Evolutionary conservation across 306 rosid genomes (phyloP).

Genomic region (Sicyos baderoa): DNA sequence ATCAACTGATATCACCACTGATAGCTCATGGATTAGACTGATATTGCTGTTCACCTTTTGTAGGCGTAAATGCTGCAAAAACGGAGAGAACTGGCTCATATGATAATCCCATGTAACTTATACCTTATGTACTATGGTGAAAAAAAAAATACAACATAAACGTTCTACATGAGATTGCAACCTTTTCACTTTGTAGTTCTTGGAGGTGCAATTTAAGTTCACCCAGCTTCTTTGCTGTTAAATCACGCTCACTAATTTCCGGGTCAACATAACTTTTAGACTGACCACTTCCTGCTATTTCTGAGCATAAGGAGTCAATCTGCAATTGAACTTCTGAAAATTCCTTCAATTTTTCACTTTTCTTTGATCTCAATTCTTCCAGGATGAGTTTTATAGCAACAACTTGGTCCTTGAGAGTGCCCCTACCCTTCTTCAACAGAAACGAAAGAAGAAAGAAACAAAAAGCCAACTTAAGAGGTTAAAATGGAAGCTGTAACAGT

Average conservation of each 20-base stretch:
- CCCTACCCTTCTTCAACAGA: constrained; percentile 51
- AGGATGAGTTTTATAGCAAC: constrained; percentile 46
- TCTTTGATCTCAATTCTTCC: constrained; percentile 67
- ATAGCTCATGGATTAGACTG: constrained; percentile 44
- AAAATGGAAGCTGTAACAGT: neutral
- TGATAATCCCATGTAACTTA: neutral
- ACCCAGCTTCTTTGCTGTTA: constrained; percentile 53
- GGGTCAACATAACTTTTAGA: constrained; percentile 31
- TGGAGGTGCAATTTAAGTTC: constrained; percentile 66
- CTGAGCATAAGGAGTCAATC: constrained; percentile 48
- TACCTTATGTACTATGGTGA: constrained; percentile 8
- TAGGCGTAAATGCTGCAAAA: constrained; percentile 54
- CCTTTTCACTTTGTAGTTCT: constrained; percentile 85
- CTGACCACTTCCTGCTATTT: constrained; percentile 54
- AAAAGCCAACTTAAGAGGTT: constrained; percentile 9
- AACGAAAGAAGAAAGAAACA: constrained; percentile 22
- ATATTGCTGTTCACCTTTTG: constrained; percentile 55
- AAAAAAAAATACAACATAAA: neutral
- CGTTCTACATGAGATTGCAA: constrained; percentile 19
- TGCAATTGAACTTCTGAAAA: constrained; percentile 54
- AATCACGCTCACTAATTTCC: constrained; percentile 34
- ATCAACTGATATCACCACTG: constrained; percentile 65
- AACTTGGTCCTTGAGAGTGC: constrained; percentile 64
- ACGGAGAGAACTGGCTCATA: neutral
- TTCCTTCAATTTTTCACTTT: constrained; percentile 46